Percentiles rank a stretch among this genome's conserved stretches.
These are phyloP conservation scores for Casaregolazyma suthepensis DNA, from an alignment of 1,139 yeast species.

Conservation along the genomic window DNA sequence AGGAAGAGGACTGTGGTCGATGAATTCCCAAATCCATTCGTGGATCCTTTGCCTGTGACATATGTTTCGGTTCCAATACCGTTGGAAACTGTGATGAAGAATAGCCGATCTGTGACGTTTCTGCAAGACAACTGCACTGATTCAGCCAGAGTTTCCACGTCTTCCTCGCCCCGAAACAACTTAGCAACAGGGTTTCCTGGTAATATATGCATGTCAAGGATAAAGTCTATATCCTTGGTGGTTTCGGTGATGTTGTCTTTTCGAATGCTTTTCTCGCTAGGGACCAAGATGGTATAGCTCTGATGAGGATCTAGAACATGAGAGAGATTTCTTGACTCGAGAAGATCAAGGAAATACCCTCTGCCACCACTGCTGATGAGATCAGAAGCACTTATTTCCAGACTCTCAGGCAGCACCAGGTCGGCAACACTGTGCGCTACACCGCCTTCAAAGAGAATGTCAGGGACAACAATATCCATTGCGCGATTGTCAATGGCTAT, in stretches of 20 bases:
- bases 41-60: slow-evolving; percentile 62
- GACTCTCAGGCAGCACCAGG: slow-evolving; percentile 51
- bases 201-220: slow-evolving; percentile 64
- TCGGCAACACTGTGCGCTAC: slow-evolving; percentile 68
- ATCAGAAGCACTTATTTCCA: slow-evolving; percentile 51
- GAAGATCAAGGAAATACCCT: slow-evolving; percentile 42
- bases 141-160: slow-evolving; percentile 40
- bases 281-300: slow-evolving; percentile 64
- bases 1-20: slow-evolving; percentile 56
- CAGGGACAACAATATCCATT: slow-evolving; percentile 41
- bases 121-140: slow-evolving; percentile 43
- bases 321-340: slow-evolving; percentile 37
- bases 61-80: slow-evolving; percentile 63
- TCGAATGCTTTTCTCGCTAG: slow-evolving; percentile 53
- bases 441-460: slow-evolving; percentile 75
- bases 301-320: slow-evolving; percentile 29
- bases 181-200: slow-evolving; percentile 44
- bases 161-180: slow-evolving; percentile 28
- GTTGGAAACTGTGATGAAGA: slow-evolving; percentile 37
- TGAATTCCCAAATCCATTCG: slow-evolving; percentile 31
- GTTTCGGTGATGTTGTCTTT: slow-evolving; percentile 48
- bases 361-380: slow-evolving; percentile 48
- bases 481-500: slow-evolving; percentile 27
- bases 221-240: slow-evolving; percentile 42
- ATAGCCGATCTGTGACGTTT: slow-evolving; percentile 24